A percentile compares a stretch with the other conserved stretches of the same genome.
Evolutionary conservation across 768 basidiomycete species (phyloP).

Genomic region (Thelephora aurantiotincta): DNA sequence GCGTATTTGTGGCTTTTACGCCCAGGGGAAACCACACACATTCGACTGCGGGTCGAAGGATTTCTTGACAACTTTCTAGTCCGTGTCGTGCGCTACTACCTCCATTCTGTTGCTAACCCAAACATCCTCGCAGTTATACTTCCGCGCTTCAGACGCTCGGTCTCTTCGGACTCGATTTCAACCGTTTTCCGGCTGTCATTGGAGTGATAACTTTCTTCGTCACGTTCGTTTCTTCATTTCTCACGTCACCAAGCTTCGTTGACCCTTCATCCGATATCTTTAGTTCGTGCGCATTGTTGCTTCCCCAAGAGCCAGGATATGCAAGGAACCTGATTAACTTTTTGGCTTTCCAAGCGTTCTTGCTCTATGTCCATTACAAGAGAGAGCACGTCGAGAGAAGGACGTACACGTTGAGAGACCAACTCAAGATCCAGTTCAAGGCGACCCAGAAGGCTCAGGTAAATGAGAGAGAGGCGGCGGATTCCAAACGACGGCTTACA

Average conservation of each 20-base stretch:
- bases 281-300: slow-evolving; percentile 21
- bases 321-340: slow-evolving; percentile 51
- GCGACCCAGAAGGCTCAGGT: slow-evolving; percentile 48
- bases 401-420: slow-evolving; percentile 34
- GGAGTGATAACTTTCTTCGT: slow-evolving; percentile 44
- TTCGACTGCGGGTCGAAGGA: slow-evolving; percentile 30
- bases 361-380: slow-evolving; percentile 51
- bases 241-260: not conserved
- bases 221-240: slow-evolving; percentile 21
- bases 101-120: not conserved
- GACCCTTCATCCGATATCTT: slow-evolving; percentile 14
- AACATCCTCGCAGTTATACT: slow-evolving; percentile 14
- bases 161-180: slow-evolving; percentile 54
- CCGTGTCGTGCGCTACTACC: slow-evolving; percentile 1
- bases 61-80: slow-evolving; percentile 25
- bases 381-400: slow-evolving; percentile 33
- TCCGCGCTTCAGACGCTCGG: slow-evolving; percentile 44
- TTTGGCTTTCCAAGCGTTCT: slow-evolving; percentile 63
- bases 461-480: slow-evolving; percentile 54
- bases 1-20: slow-evolving; percentile 29
- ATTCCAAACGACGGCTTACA: slow-evolving; percentile 74
- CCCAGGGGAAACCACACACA: slow-evolving; percentile 9
- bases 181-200: slow-evolving; percentile 49
- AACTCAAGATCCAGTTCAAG: slow-evolving; percentile 38
- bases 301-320: slow-evolving; percentile 24